Percentiles rank a stretch among this genome's conserved stretches.
phyloP scores from a whole-genome alignment of 2,329 filamentous ascomycete genomes.

The Aspergillus pseudonomiae region DNA sequence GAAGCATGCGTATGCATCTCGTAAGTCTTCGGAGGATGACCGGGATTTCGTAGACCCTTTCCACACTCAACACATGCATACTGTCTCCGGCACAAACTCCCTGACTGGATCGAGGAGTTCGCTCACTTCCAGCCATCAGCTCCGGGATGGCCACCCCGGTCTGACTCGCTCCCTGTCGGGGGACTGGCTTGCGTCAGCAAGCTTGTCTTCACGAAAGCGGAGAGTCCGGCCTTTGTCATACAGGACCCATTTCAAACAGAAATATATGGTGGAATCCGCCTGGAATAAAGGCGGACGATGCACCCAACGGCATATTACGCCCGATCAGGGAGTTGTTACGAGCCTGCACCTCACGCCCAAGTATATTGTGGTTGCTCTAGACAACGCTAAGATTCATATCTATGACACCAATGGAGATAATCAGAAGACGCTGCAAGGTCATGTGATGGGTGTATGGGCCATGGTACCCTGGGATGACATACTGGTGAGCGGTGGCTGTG shows the following conservation, averaged over 20 bases:
- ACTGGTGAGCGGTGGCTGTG: conserved; percentile 92
- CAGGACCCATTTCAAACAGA: conserved; percentile 95
- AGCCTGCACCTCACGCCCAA: conserved; percentile 91
- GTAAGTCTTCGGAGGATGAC: conserved; percentile 54
- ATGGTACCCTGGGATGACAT: conserved; percentile 98
- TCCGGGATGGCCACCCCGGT: conserved; percentile 52
- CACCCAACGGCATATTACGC: conserved; percentile 84
- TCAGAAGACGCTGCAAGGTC: conserved; percentile 85
- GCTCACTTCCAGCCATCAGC: conserved; percentile 32
- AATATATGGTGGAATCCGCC: conserved; percentile 94
- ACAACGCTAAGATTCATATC: conserved; percentile 98
- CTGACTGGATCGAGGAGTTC: conserved; percentile 29
- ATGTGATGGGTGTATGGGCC: conserved; percentile 99
- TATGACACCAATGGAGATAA: conserved; percentile 90
- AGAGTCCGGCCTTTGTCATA: conserved; percentile 77
- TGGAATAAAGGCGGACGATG: conserved; percentile 91
- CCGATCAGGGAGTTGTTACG: conserved; percentile 95
- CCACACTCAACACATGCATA: conserved; percentile 29
- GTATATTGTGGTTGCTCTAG: conserved; percentile 95
- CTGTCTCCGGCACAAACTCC: conserved; percentile 23
- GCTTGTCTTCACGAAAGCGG: conserved; percentile 41
- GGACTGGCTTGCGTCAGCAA: conserved; percentile 35
- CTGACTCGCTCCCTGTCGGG: conserved; percentile 43
- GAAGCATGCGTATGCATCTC: conserved; percentile 93
- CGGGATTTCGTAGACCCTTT: conserved; percentile 41